Evolutionary conservation across 306 rosid species (phyloP), one percentile per base, ranked within the genome.

Genomic region (Gastrolobium villosum): DNA sequence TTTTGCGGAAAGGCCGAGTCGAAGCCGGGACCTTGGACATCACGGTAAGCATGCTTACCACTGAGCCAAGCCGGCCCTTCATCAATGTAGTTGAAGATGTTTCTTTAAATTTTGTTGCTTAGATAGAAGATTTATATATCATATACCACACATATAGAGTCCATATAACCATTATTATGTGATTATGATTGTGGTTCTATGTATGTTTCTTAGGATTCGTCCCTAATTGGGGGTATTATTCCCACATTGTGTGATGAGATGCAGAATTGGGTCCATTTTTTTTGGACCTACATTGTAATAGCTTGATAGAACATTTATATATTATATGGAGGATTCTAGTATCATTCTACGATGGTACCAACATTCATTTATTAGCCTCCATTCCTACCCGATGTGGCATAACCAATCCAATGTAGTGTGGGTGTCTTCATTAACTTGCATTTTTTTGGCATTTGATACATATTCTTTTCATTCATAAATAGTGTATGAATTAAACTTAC

Each of bases 191-290:
- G 20, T 61, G 80, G 52, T 64, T 72, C 76, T 67, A 10, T 70
- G 14, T 65, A 68, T 72, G 54, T 39, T 44, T 67, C 43, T 76
- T 76, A 87, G 85, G 84, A 75, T 79, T 86, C 90, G 81, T 87
- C 89, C 89, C 87, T 77, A 50, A 70, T 77, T 85, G 91, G 91
- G 85, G 61, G 34, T 81, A 56, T 66, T 75, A 34, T 45, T 70
- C 84, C 89, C 91, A 77, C 70, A 50, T 70, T 83, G 91, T 74
- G 91, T 35, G 91, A 88, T 88, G 90, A 82, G 52, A 35, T 55
- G 48, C 44, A 30, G 73, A 66, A 32, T 64, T 74, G 26, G 73
- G 83, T 75, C 81, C 70, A n/a, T 1, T 39, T 52, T 52, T 49
- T 39, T 81, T 70, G 71, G 71, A 49, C 62, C 70, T 37, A 65